Conservation (phyloP, 73 alveolate genomes). For the Loxodes magnus region DNA sequence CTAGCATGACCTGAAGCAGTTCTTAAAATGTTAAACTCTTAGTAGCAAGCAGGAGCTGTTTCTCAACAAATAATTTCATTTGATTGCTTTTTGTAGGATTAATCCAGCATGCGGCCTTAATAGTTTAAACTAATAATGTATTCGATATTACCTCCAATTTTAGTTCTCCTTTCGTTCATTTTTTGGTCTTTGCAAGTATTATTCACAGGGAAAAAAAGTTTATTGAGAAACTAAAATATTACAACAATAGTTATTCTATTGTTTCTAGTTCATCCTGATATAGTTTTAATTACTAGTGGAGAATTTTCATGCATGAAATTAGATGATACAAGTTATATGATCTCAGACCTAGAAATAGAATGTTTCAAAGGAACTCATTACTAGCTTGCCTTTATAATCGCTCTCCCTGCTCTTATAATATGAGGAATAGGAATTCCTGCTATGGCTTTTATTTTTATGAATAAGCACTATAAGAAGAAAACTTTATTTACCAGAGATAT, state of each 20-base stretch:
- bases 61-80: constrained; percentile 24
- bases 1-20: constrained; percentile 36
- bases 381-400: constrained; percentile 1
- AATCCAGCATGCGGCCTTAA: constrained; percentile 17
- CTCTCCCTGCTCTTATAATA: constrained; percentile 33
- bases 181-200: constrained; percentile 19
- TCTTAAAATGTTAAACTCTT: constrained; percentile 14
- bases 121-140: constrained; percentile 20
- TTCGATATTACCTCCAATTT: constrained; percentile 16
- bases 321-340: constrained; percentile 21
- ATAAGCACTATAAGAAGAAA: background rate
- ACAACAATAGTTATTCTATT: constrained; percentile 32
- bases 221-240: constrained; percentile 16
- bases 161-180: constrained; percentile 6
- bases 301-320: constrained; percentile 33
- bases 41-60: constrained; percentile 21
- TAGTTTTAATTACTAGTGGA: constrained; percentile 30
- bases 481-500: background rate
- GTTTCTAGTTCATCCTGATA: constrained; percentile 41
- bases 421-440: constrained; percentile 12
- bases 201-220: constrained; percentile 8
- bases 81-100: constrained; percentile 29
- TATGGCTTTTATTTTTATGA: background rate
- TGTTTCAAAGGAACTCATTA: constrained; percentile 24
- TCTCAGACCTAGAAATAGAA: constrained; percentile 20